Evolutionary conservation across 2,329 filamentous ascomycete genomes (phyloP).

Genomic region (Setomelanomma holmii): DNA sequence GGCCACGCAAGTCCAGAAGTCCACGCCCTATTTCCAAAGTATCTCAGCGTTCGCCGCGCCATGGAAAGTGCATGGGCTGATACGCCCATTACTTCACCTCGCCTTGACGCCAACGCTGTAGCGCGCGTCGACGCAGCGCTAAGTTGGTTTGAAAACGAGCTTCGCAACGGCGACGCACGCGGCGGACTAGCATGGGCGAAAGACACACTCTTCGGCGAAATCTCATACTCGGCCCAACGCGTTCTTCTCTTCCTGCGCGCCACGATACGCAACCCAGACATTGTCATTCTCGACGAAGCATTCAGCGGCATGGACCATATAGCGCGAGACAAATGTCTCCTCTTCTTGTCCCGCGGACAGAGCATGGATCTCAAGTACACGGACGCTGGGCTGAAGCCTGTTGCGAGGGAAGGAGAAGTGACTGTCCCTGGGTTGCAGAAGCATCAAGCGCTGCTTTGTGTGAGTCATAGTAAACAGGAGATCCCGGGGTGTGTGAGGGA

Average conservation of each 20-base stretch:
- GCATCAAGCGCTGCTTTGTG: constrained; percentile 84
- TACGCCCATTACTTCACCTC: constrained; percentile 77
- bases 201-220: constrained; percentile 71
- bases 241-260: constrained; percentile 78
- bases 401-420: constrained; percentile 59
- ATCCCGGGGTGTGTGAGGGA: constrained; percentile 83
- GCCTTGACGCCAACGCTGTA: constrained; percentile 64
- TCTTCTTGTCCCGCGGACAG: constrained; percentile 70
- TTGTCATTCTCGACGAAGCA: constrained; percentile 60
- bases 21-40: constrained; percentile 87
- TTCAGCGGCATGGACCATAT: constrained; percentile 59
- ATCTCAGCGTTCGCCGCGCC: constrained; percentile 73
- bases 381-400: constrained; percentile 38
- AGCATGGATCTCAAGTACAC: constrained; percentile 41
- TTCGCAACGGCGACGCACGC: constrained; percentile 57
- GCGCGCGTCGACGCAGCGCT: constrained; percentile 73
- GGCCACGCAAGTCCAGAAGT: constrained; percentile 95
- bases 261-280: constrained; percentile 54
- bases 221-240: constrained; percentile 83
- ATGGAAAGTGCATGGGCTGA: constrained; percentile 90
- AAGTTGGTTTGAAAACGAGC: constrained; percentile 77
- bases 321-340: constrained; percentile 84
- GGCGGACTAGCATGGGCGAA: constrained; percentile 66
- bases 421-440: constrained; percentile 69
- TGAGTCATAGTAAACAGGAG: constrained; percentile 90